Conservation (phyloP, 2,329 filamentous ascomycete species). For the Pseudofabraea citricarpa region DNA sequence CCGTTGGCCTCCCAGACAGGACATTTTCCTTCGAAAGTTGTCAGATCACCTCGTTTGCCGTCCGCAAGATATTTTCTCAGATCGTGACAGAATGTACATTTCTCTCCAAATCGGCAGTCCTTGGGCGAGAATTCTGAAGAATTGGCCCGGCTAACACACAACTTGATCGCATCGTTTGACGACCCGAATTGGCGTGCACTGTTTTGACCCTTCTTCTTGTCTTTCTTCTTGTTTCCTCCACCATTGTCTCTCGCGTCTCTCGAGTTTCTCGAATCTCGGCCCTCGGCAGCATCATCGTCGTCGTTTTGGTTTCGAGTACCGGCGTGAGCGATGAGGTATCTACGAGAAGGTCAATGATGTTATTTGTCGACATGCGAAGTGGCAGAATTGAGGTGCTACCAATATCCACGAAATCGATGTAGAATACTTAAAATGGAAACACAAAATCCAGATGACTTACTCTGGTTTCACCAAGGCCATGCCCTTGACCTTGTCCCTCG, state of each 20-base stretch:
- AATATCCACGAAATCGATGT: too few species aligned
- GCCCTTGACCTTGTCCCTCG: slow-evolving; percentile 16
- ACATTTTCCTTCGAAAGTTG: slow-evolving; percentile 71
- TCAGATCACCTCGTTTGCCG: slow-evolving; percentile 75
- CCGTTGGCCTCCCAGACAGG: slow-evolving; percentile 76
- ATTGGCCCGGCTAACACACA: slow-evolving; percentile 71
- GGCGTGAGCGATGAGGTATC: slow-evolving; percentile 23
- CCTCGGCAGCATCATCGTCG: slow-evolving; percentile 53
- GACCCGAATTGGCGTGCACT: slow-evolving; percentile 75
- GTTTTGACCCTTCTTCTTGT: slow-evolving; percentile 73
- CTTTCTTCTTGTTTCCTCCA: slow-evolving; percentile 46
- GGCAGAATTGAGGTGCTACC: too few species aligned
- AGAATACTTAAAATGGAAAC: background rate
- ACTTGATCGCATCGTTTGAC: slow-evolving; percentile 69
- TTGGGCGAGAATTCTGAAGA: slow-evolving; percentile 77
- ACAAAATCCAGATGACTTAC: slow-evolving; percentile 14
- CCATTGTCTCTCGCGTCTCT: slow-evolving; percentile 28
- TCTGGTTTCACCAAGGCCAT: slow-evolving; percentile 27
- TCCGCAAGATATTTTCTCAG: slow-evolving; percentile 79
- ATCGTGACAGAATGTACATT: slow-evolving; percentile 79
- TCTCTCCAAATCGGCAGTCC: slow-evolving; percentile 71
- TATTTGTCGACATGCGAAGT: too few species aligned
- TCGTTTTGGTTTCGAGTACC: slow-evolving; percentile 22
- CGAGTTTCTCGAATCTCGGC: slow-evolving; percentile 31
- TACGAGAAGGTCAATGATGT: too few species aligned